A percentile compares a stretch with the other conserved stretches of the same genome.
Evolutionary conservation across 148 eudicot genomes (phyloP).

Genomic region (Rhododendron vialii): DNA sequence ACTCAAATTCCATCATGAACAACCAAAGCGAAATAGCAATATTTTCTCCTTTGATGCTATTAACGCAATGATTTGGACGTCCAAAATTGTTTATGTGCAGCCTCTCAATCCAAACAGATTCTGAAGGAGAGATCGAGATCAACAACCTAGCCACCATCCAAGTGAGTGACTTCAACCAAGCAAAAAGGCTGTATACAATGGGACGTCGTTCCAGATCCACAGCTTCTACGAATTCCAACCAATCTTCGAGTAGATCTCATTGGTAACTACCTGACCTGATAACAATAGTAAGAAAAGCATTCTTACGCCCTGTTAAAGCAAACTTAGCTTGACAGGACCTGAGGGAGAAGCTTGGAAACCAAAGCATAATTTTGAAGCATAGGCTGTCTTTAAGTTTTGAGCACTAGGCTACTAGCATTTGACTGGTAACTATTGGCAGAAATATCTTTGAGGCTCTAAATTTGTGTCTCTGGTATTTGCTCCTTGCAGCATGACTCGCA

Average conservation of each 20-base stretch:
- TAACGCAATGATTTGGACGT: not conserved
- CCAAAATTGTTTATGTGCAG: conserved; percentile 10
- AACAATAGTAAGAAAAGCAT: not conserved
- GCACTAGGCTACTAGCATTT: not conserved
- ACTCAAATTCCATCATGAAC: not conserved
- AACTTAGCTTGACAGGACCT: not conserved
- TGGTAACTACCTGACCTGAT: conserved; percentile 16
- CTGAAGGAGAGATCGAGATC: conserved; percentile 16
- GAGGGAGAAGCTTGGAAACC: not conserved
- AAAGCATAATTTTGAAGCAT: not conserved
- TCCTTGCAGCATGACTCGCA: conserved; percentile 21
- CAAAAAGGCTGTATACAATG: conserved; percentile 17
- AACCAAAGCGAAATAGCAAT: not conserved
- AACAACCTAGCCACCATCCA: conserved; percentile 21
- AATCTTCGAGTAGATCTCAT: conserved; percentile 23
- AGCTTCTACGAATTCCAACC: conserved; percentile 24
- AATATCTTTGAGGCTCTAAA: conserved; percentile 3
- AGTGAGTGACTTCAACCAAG: conserved; percentile 19
- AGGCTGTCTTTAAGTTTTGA: not conserved
- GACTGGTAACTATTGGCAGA: not conserved
- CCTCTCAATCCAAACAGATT: conserved; percentile 24
- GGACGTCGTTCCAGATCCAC: conserved; percentile 23
- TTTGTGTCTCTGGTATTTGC: not conserved
- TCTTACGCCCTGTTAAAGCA: not conserved
- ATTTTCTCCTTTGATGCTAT: not conserved